A percentile compares a stretch with the other conserved stretches of the same genome.
Conservation (phyloP, 73 alveolate species). For the Durusdinium trenchii region DNA sequence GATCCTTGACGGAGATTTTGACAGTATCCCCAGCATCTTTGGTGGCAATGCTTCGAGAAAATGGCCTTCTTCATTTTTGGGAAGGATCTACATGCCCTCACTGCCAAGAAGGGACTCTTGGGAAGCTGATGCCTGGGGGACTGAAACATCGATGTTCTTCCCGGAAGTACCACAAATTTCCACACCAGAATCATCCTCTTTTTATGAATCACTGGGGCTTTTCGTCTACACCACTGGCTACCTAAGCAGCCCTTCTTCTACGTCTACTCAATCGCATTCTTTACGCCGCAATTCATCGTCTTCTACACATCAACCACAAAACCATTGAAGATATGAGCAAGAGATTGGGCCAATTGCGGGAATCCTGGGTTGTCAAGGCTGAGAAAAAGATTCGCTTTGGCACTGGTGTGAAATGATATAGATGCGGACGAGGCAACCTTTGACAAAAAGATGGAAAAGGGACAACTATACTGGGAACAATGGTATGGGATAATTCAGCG, state of each 20-base stretch:
- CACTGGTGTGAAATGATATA: neutral
- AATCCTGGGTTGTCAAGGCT: neutral
- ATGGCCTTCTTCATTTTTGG: too few species aligned
- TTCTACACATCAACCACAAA: conserved; percentile 22
- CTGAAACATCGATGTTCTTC: too few species aligned
- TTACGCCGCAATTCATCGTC: neutral
- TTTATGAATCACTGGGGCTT: neutral
- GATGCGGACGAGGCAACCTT: conserved; percentile 44
- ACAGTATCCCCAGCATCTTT: too few species aligned
- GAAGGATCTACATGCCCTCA: too few species aligned
- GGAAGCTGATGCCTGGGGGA: too few species aligned
- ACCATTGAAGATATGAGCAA: neutral
- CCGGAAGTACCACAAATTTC: too few species aligned
- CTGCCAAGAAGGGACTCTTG: too few species aligned
- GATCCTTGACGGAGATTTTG: too few species aligned
- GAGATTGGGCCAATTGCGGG: neutral
- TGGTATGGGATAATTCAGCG: conserved; percentile 21
- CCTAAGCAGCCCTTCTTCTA: neutral
- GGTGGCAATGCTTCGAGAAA: too few species aligned
- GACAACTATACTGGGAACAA: too few species aligned
- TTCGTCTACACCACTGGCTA: neutral
- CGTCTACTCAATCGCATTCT: neutral
- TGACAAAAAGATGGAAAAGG: too few species aligned
- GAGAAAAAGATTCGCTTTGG: neutral
- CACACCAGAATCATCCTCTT: conserved; percentile 17